Percentiles rank a stretch among this genome's conserved stretches.
Evolutionary conservation across 306 rosid species (phyloP).

Genomic region (Chamaecrista fasciculata): DNA sequence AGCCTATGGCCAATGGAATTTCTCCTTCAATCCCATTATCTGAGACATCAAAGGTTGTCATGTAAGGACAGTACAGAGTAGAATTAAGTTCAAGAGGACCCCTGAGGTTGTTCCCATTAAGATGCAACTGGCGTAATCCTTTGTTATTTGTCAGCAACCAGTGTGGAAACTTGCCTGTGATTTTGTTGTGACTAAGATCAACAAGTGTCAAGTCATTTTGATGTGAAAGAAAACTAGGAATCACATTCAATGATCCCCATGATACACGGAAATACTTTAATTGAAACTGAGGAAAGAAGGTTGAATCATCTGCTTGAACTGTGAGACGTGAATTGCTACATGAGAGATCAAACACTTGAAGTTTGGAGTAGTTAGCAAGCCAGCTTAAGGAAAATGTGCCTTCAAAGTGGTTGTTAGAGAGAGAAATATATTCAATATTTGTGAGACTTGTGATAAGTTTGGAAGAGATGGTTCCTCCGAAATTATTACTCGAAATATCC

Average conservation of each 20-base stretch:
- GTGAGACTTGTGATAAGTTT: not conserved
- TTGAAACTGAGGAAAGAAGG: constrained; percentile 21
- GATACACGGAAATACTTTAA: constrained; percentile 11
- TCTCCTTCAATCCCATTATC: not conserved
- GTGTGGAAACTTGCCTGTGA: constrained; percentile 18
- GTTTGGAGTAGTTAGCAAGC: constrained; percentile 21
- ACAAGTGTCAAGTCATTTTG: constrained; percentile 12
- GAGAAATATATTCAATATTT: constrained; percentile 8
- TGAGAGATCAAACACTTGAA: constrained; percentile 6
- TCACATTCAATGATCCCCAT: constrained; percentile 4
- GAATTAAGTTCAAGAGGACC: constrained; percentile 15
- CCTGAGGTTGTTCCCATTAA: not conserved
- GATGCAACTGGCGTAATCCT: not conserved
- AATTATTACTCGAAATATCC: constrained; percentile 6
- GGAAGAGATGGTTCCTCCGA: constrained; percentile 13
- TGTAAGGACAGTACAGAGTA: not conserved
- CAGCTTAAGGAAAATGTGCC: constrained; percentile 18
- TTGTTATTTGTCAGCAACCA: constrained; percentile 28
- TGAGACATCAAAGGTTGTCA: constrained; percentile 4
- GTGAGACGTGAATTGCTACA: not conserved
- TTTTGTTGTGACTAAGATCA: constrained; percentile 9
- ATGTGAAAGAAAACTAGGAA: constrained; percentile 26
- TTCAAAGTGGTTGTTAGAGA: constrained; percentile 1
- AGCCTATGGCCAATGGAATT: constrained; percentile 15
- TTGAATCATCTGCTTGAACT: constrained; percentile 30